Evolutionary conservation across 768 basidiomycete genomes (phyloP), one percentile per base, ranked within the genome.

Genomic region (Termitomyces sp.): DNA sequence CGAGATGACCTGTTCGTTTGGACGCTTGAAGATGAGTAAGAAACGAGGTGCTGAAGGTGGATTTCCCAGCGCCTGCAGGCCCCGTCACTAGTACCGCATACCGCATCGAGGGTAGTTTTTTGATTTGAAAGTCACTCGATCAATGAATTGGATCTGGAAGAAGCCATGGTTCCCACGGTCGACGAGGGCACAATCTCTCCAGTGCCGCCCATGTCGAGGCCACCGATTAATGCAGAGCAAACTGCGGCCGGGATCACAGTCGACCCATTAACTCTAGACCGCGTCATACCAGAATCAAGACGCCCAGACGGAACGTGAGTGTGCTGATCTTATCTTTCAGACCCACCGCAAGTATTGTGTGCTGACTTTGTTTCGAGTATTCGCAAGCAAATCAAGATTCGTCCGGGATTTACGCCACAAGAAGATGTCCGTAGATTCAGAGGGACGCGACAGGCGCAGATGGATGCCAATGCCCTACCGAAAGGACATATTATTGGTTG

Each of bases 11-110:
- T 0, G 86, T 83, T 8, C 97, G 82, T 60, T 84, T 89, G 49
- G 93, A 82, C 2, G 89, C 79, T 55, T 81, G 83, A 5, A 98
- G 83, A 72, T 98, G 96, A 10, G 91, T 94, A 58, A 98, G 78
- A 62, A 98, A 85, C 0, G 94, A 83, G 21, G 81, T 77, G 63
- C 91, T 89, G 66, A 99, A 96, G 0, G 97, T 98, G 0, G 94
- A 92, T 75, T 99, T 99, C 50, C 97, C 97, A 14, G 97, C 94
- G 50, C 97, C 97, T 2, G 97, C 97, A 48, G 97, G 97, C n/a
- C 97, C 97, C 54, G 88, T 90, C 50, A 94, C 83, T 46, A 94
- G 80, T 30, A 93, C 86, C 7, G 91, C 91, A 74, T 94, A 94
- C 58, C 91, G 87, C 91, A 94, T 94, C 42, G 51, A 61, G 47